Evolutionary conservation across 1,284 basidiomycete species (phyloP), one percentile per base, ranked within the genome.

Genomic region (Cutaneotrichosporon spelunceum): DNA sequence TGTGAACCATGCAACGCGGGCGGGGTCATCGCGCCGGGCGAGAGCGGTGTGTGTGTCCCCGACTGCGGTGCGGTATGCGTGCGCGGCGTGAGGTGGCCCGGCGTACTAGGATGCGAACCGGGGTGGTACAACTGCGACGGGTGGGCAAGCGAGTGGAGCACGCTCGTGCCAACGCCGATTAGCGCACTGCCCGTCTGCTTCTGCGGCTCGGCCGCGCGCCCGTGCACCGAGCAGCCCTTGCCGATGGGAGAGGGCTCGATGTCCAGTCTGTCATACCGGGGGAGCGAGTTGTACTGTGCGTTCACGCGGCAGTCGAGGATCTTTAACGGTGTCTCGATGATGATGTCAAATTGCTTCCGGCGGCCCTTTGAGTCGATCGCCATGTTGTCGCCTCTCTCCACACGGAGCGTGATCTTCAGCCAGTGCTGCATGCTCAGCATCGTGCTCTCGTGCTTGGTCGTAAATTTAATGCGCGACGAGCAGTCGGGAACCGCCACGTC

Each of bases 321-420:
- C 64, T 79, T 79, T 60, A 80, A 73, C 3, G 79, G 79, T 16
- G 79, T 80, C 61, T 80, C 79, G 57, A 98, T 87, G 55, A 93
- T 88, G 69, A 98, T 93, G 78, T 97, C 94, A 78, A 90, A 93
- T 62, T 79, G 78, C 77, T 91, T 93, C 65, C 86, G 83, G 73
- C 85, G 88, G 45, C 88, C 86, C 75, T 86, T 87, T 16, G 83
- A 70, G 69, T 91, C 90, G 8, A 88, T 57, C 33, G 83, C 81
- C 27, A 78, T 66, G 68, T 87, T 86, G 70, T 90, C 89, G 1
- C 89, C 90, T 44, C 88, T 83, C 78, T 94, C 89, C 16, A 97
- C 89, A 19, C 93, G 83, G 67, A 98, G 85, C 14, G 89, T 83
- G 53, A 93, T 83, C 80, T 93, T 93, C 65, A 99, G 81, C 64